Base-by-base conservation (phyloP, 2,329 filamentous ascomycete species). In the Aureobasidium lini region DNA sequence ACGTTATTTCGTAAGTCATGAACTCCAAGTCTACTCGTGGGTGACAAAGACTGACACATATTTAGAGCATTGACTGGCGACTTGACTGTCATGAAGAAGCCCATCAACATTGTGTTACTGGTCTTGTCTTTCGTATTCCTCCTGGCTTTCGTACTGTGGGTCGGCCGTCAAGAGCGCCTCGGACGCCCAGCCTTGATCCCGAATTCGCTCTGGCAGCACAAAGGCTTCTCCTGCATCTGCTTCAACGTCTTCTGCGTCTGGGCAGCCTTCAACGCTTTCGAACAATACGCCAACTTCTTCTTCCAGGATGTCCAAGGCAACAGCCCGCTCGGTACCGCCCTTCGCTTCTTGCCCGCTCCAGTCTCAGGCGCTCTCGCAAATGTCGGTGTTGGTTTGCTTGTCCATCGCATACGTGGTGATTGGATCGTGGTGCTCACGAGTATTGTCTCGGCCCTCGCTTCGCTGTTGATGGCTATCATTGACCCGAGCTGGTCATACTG, bases 171-270 rank as follows among this genome's bases (percentile, higher is more conserved):
- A 50, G 77, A 79, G 49, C 71, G 69, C 10, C 65, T 68, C 0
- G 72, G 73, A 10, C 73, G 72, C 1, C 78, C 82, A 4, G 82
- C 82, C 0, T 67, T 87, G 7, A 85, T 87, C 23, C 84, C 84
- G 0, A 86, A 86, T 66, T 78, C 77, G 0, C 70, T 87, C 0
- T 87, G 84, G 84, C 75, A 71, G n/a, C 84, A 83, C 46, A 67
- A 69, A 0, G 69, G 79, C 2, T 87, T 86, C 64, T 78, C 80
- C 0, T 76, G 72, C 29, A 78, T 83, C 18, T 86, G 84, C 64
- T 64, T 78, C 3, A 57, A 59, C 13, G 70, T 75, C n/a, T 73
- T 74, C 64, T 59, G 72, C 7, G 68, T 68, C 0, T 74, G 72
- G 72, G 68, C 71, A 37, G 75, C 72, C 1, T 73, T 70, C 13